These are phyloP conservation scores for Neurospora crassa DNA, from an alignment of 2,329 filamentous ascomycete species.

Conservation along the genomic window DNA sequence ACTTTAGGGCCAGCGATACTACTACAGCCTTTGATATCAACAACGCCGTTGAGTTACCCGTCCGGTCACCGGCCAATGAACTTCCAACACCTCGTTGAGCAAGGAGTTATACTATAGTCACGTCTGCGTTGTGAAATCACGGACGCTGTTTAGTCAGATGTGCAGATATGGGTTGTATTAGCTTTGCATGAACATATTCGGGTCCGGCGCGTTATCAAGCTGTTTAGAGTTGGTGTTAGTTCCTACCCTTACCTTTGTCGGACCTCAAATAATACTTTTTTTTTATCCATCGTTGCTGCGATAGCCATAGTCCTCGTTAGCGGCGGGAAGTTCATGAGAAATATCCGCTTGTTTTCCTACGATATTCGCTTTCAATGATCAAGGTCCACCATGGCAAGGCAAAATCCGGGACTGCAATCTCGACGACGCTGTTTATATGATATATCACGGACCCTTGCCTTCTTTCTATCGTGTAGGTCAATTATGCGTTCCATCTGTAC, in stretches of 20 bases:
- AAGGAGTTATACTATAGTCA: neutral
- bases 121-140: neutral
- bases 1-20: neutral
- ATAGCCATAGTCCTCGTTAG: neutral
- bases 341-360: neutral
- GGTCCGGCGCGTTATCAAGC: neutral
- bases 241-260: neutral
- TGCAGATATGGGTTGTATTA: neutral
- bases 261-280: neutral
- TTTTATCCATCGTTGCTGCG: neutral
- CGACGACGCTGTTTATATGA: neutral
- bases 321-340: neutral
- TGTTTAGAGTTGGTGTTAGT: neutral
- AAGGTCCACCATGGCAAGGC: neutral
- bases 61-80: neutral
- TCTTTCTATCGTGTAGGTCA: neutral
- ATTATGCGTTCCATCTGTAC: neutral
- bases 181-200: neutral
- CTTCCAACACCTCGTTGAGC: neutral
- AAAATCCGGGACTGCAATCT: neutral
- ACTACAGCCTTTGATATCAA: neutral
- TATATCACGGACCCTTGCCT: neutral
- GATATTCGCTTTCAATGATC: neutral
- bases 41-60: neutral
- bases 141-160: neutral